phyloP scores from a whole-genome alignment of 129 eudicot genomes.

The Flaveria linearis region DNA sequence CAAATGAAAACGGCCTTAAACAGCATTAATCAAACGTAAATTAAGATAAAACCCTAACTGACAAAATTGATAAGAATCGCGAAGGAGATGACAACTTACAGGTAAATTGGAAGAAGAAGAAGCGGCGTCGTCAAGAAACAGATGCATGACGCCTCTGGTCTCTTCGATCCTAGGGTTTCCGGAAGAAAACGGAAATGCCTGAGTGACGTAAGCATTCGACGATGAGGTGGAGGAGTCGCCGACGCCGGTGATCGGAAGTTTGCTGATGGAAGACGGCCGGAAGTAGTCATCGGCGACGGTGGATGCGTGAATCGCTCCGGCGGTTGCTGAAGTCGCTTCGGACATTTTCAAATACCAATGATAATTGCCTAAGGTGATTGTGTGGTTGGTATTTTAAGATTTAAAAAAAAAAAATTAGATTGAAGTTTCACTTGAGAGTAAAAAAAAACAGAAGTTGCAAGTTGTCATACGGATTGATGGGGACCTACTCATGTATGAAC shows the following conservation, averaged over 20 bases:
- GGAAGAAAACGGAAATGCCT: conserved; percentile 71
- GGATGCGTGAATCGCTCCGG: conserved; percentile 38
- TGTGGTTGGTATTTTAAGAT: too few relatives aligned
- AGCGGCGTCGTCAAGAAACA: conserved; percentile 54
- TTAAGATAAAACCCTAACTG: background rate
- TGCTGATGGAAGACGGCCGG: conserved; percentile 43
- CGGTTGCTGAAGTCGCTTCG: conserved; percentile 65
- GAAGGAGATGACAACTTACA: conserved; percentile 39
- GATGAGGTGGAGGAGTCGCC: conserved; percentile 36
- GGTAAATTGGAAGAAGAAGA: conserved; percentile 63
- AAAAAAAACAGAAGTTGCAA: too few relatives aligned
- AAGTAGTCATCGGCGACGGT: conserved; percentile 45
- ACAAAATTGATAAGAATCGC: background rate
- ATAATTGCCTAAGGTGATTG: too few relatives aligned
- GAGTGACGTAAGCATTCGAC: conserved; percentile 45
- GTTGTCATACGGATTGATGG: too few relatives aligned
- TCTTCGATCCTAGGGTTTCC: conserved; percentile 99
- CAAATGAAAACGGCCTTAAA: background rate
- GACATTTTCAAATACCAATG: conserved; percentile 33
- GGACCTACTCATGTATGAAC: too few relatives aligned
- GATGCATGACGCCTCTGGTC: conserved; percentile 82
- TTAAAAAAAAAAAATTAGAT: too few relatives aligned
- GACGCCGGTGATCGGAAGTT: conserved; percentile 42
- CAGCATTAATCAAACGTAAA: background rate
- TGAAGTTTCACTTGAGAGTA: too few relatives aligned